Evolutionary conservation across 257 asterid genomes (phyloP).

Genomic region (Coffea eugenioides): DNA sequence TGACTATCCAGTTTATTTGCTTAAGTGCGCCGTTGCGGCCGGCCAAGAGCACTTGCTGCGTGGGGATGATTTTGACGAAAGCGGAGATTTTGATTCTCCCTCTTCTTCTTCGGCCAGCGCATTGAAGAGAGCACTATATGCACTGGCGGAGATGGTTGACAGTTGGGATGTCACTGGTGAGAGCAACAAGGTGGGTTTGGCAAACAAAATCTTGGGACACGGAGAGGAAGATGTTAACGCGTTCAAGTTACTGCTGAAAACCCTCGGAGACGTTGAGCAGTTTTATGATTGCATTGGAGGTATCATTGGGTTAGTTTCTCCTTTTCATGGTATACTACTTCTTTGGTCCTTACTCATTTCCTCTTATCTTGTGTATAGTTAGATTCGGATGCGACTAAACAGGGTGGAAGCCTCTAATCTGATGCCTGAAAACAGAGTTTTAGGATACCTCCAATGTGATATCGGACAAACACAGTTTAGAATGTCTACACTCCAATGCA

Average conservation of each 20-base stretch:
- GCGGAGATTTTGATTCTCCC: conserved; percentile 27
- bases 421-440: no score
- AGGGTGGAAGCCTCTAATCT: neutral
- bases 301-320: conserved; percentile 73
- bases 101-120: conserved; percentile 29
- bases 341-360: neutral
- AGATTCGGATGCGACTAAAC: no score
- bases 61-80: conserved; percentile 35
- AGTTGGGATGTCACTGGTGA: conserved; percentile 59
- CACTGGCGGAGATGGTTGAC: conserved; percentile 88
- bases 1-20: conserved; percentile 56
- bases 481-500: no score
- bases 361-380: neutral
- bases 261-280: conserved; percentile 75
- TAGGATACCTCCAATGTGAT: no score
- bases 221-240: conserved; percentile 47
- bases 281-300: conserved; percentile 97
- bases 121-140: conserved; percentile 63
- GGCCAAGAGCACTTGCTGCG: conserved; percentile 72
- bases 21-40: conserved; percentile 82
- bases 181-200: conserved; percentile 16
- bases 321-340: conserved; percentile 7
- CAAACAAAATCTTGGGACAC: neutral
- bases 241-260: conserved; percentile 65
- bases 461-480: no score